A percentile compares a stretch with the other conserved stretches of the same genome.
phyloP scores from a whole-genome alignment of 1,284 basidiomycete genomes.

The Microbotryum violaceum region DNA sequence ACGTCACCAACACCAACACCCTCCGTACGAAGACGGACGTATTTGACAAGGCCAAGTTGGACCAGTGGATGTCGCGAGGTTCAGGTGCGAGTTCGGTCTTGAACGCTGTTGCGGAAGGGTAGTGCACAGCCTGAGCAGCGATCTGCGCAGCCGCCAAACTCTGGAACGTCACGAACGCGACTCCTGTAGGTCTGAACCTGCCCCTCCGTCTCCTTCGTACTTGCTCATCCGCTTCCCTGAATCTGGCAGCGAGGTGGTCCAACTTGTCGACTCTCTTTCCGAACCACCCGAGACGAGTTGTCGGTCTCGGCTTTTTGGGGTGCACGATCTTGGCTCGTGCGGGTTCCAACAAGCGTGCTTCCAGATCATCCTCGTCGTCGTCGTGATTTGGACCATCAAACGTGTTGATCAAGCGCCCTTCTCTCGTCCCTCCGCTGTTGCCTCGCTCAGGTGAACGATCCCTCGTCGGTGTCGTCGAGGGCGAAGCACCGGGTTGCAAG shows the following conservation, averaged over 20 bases:
- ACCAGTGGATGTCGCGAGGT: conserved; percentile 92
- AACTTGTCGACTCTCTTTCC: conserved; percentile 69
- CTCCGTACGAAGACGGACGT: conserved; percentile 57
- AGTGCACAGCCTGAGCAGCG: conserved; percentile 76
- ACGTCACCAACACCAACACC: conserved; percentile 53
- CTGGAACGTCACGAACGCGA: conserved; percentile 95
- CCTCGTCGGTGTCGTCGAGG: conserved; percentile 1
- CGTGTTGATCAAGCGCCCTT: conserved; percentile 9
- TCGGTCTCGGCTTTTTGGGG: conserved; percentile 63
- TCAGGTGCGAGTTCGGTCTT: conserved; percentile 71
- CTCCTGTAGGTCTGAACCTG: conserved; percentile 67
- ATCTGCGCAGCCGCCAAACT: conserved; percentile 93
- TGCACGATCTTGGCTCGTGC: conserved; percentile 51
- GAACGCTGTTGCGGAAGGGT: conserved; percentile 58
- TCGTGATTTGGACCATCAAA: background rate
- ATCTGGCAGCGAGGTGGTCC: conserved; percentile 69
- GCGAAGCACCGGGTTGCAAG: conserved; percentile 7
- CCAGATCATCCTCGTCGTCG: conserved; percentile 22
- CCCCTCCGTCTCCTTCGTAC: conserved; percentile 57
- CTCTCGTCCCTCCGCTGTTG: background rate
- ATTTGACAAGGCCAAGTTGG: conserved; percentile 65
- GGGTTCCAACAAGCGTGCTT: conserved; percentile 19
- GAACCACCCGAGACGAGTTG: conserved; percentile 60
- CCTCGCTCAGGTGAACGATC: background rate
- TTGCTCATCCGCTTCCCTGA: conserved; percentile 67